Conservation (phyloP, 441 rosid species). For the Eruca vesicaria region DNA sequence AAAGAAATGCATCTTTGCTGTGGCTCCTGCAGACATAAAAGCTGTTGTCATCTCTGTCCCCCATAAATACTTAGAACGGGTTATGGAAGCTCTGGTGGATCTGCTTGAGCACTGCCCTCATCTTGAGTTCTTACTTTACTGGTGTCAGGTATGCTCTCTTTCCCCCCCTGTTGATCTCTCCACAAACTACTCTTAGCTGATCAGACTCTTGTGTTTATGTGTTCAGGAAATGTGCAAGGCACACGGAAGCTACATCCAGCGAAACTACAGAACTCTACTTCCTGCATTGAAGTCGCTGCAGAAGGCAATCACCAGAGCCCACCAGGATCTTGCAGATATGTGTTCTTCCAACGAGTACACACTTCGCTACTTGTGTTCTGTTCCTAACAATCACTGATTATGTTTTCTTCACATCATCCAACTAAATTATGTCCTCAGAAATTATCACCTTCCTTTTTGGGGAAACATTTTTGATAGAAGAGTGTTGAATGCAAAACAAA, state of each 20-base stretch:
- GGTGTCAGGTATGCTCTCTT: conserved; percentile 73
- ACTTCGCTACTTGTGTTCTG: conserved; percentile 78
- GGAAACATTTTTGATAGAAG: neutral
- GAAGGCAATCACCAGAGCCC: conserved; percentile 80
- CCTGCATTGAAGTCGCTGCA: conserved; percentile 84
- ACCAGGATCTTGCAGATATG: conserved; percentile 90
- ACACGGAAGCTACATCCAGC: conserved; percentile 80
- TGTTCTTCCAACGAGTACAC: conserved; percentile 91
- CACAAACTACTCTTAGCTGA: neutral
- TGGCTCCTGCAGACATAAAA: conserved; percentile 61
- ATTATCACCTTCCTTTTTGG: neutral
- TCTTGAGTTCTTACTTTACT: conserved; percentile 77
- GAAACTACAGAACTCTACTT: conserved; percentile 73
- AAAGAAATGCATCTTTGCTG: conserved; percentile 76
- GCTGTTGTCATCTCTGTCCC: conserved; percentile 71
- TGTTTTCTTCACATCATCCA: neutral
- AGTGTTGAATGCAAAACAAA: neutral
- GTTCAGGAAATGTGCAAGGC: conserved; percentile 82
- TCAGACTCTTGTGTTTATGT: neutral
- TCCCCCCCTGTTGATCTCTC: neutral
- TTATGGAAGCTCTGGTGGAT: conserved; percentile 77
- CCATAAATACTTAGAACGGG: conserved; percentile 72
- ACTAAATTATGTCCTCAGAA: neutral
- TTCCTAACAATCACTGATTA: conserved; percentile 29
- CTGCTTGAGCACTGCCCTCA: conserved; percentile 92